phyloP scores from a whole-genome alignment of 768 basidiomycete species.

The Pulveroboletus sp. region DNA sequence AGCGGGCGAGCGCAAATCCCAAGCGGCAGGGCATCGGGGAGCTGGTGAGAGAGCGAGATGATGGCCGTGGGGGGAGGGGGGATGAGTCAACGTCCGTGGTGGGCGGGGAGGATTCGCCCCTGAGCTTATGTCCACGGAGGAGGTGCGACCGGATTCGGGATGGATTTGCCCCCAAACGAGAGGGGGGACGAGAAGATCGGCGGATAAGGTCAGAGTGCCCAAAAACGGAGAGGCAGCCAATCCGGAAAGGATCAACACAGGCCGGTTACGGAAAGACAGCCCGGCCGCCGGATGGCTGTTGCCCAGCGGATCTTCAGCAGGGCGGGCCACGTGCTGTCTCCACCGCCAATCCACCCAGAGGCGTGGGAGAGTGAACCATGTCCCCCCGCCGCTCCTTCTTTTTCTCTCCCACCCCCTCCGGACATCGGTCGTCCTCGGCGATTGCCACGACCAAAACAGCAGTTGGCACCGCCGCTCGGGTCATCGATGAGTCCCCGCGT shows the following conservation, averaged over 20 bases:
- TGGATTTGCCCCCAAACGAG: conserved; percentile 23
- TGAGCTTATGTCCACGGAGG: conserved; percentile 29
- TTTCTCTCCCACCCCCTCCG: conserved; percentile 6
- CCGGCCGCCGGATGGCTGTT: neutral
- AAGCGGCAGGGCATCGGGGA: neutral
- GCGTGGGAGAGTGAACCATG: too few relatives aligned
- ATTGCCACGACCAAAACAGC: conserved; percentile 13
- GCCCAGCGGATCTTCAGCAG: too few relatives aligned
- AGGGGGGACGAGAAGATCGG: conserved; percentile 31
- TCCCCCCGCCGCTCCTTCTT: too few relatives aligned
- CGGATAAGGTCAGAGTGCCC: conserved; percentile 29
- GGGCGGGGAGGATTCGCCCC: conserved; percentile 11
- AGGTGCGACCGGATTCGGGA: conserved; percentile 10
- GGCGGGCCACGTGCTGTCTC: too few relatives aligned
- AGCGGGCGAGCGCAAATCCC: conserved; percentile 22
- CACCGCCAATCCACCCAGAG: too few relatives aligned
- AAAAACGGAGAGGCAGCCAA: conserved; percentile 12
- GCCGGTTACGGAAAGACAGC: conserved; percentile 14
- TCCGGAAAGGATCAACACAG: conserved; percentile 31
- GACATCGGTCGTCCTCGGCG: conserved; percentile 23
- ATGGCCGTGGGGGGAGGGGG: too few relatives aligned
- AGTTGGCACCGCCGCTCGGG: too few relatives aligned
- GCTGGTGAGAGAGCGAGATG: too few relatives aligned
- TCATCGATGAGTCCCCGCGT: too few relatives aligned
- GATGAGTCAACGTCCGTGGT: too few relatives aligned